phyloP scores from a whole-genome alignment of 345 rosid genomes.

The Erucastrum elatum region DNA sequence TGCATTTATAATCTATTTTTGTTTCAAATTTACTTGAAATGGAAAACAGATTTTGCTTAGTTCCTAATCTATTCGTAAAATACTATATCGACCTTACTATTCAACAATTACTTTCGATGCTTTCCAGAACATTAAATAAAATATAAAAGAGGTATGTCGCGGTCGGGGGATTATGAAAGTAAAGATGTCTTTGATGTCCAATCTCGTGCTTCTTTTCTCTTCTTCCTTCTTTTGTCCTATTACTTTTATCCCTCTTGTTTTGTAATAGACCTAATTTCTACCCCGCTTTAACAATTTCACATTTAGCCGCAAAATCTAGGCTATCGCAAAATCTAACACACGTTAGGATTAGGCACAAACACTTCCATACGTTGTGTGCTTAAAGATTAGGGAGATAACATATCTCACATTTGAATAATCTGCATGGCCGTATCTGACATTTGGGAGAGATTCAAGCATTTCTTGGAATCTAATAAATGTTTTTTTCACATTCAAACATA shows the following conservation, averaged over 20 bases:
- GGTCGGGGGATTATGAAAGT: constrained; percentile 28
- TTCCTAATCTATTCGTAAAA: too few species aligned
- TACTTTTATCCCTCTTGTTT: constrained; percentile 19
- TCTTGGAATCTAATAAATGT: too few species aligned
- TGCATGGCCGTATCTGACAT: too few species aligned
- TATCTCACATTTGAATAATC: not conserved
- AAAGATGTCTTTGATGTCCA: constrained; percentile 34
- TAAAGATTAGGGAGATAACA: not conserved
- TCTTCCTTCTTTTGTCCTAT: constrained; percentile 30
- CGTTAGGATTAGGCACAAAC: not conserved
- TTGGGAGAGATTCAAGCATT: too few species aligned
- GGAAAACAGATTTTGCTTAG: too few species aligned
- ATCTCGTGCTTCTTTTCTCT: constrained; percentile 33
- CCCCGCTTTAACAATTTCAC: constrained; percentile 20
- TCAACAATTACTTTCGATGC: not conserved
- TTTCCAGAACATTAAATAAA: constrained; percentile 14
- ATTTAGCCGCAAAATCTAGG: constrained; percentile 22
- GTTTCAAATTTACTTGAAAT: too few species aligned
- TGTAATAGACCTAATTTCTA: constrained; percentile 24
- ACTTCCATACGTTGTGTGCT: not conserved
- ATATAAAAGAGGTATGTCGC: constrained; percentile 13
- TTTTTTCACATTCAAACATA: too few species aligned
- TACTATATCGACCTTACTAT: too few species aligned
- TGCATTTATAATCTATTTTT: too few species aligned
- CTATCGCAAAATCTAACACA: not conserved